phyloP scores from a whole-genome alignment of 805 yeast species.

The Barnettozyma siamensis region DNA sequence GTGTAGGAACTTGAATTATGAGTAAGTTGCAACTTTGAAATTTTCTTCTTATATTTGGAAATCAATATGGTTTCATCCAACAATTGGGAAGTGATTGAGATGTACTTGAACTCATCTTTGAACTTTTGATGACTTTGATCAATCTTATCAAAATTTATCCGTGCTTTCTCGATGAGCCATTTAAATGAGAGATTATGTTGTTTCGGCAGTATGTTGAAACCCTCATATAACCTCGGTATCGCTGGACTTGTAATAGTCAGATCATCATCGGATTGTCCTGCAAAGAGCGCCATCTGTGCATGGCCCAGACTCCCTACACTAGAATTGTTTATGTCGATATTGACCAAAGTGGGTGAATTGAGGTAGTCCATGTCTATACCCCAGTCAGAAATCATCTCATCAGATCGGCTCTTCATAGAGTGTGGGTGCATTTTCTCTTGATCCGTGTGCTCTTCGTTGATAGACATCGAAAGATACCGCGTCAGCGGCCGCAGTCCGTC shows the following conservation, averaged over 20 bases:
- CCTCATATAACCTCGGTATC: neutral
- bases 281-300: neutral
- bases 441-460: no score
- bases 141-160: conserved; percentile 11
- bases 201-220: neutral
- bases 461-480: conserved; percentile 19
- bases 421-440: no score
- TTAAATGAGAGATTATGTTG: conserved; percentile 1
- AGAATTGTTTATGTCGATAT: conserved; percentile 5
- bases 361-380: conserved; percentile 20
- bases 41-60: conserved; percentile 20
- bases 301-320: neutral
- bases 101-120: conserved; percentile 46
- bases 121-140: conserved; percentile 23
- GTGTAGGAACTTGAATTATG: neutral
- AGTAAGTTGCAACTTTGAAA: conserved; percentile 8
- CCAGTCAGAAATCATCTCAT: conserved; percentile 21
- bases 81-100: conserved; percentile 42
- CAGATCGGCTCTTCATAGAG: conserved; percentile 6
- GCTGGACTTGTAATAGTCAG: conserved; percentile 4
- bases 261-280: conserved; percentile 7
- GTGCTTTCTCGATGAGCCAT: neutral
- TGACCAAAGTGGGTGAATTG: conserved; percentile 25
- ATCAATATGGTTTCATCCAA: conserved; percentile 34
- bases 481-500: conserved; percentile 23